Conservation (phyloP, 2,329 filamentous ascomycete species). For the Berkeleyomyces rouxiae region DNA sequence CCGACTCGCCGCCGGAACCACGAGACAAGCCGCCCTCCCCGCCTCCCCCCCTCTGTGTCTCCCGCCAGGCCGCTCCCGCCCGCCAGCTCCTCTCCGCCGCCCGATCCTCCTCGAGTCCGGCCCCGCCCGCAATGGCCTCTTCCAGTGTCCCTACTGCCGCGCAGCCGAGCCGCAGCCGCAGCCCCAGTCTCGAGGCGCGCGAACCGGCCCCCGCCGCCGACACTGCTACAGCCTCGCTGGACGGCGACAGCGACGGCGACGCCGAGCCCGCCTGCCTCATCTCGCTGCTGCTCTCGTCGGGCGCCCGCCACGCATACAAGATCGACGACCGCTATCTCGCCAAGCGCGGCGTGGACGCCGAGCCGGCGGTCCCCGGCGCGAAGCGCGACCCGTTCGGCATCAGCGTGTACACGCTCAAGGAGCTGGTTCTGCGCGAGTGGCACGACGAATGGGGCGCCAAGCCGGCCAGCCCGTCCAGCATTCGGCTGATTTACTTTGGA, state of each 20-base stretch:
- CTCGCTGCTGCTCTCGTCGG: conserved; percentile 65
- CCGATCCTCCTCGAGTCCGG: background rate
- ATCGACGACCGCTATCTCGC: conserved; percentile 74
- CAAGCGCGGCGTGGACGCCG: conserved; percentile 62
- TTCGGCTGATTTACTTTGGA: conserved; percentile 82
- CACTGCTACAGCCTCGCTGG: background rate
- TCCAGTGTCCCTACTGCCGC: background rate
- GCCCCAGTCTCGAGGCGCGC: background rate
- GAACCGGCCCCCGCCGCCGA: background rate
- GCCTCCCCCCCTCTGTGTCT: background rate
- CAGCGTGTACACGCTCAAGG: conserved; percentile 85
- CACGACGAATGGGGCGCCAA: conserved; percentile 77
- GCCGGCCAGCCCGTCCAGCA: conserved; percentile 73
- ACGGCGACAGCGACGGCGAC: background rate
- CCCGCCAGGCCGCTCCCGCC: background rate
- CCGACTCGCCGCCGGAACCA: background rate
- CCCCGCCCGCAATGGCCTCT: background rate
- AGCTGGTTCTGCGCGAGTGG: conserved; percentile 88
- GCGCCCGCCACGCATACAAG: conserved; percentile 74
- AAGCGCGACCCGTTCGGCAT: conserved; percentile 69
- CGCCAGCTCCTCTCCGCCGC: background rate
- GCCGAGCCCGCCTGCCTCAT: conserved; percentile 44
- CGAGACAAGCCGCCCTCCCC: no score
- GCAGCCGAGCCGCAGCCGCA: background rate
- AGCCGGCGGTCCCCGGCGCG: conserved; percentile 36